phyloP scores from a whole-genome alignment of 1,284 basidiomycete species.

The Apiotrichum mycotoxinovorans region DNA sequence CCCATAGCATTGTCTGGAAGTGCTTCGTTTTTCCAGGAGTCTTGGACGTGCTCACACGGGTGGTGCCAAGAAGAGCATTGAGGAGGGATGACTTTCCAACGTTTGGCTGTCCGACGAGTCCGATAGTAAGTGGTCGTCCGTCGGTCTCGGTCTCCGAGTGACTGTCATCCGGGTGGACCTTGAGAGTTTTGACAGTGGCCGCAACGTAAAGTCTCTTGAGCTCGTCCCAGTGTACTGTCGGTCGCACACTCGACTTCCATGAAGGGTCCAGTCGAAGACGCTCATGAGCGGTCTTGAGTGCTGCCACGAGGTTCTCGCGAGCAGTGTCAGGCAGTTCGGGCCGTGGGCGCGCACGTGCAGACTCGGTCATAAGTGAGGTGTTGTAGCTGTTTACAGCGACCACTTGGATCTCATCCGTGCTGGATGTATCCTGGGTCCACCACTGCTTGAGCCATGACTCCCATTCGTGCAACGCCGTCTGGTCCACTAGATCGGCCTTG shows the following conservation, averaged over 20 bases:
- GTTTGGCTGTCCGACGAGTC: constrained; percentile 87
- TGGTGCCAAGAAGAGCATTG: constrained; percentile 81
- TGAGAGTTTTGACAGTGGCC: too few species aligned
- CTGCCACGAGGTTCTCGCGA: constrained; percentile 59
- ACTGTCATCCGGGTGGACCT: not conserved
- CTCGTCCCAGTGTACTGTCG: constrained; percentile 66
- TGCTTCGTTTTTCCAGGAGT: constrained; percentile 96
- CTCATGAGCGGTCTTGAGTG: constrained; percentile 64
- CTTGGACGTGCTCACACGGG: constrained; percentile 74
- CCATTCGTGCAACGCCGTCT: constrained; percentile 63
- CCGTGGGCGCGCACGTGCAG: constrained; percentile 50
- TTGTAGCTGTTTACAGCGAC: constrained; percentile 71
- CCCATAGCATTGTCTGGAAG: constrained; percentile 85
- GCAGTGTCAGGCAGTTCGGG: constrained; percentile 61
- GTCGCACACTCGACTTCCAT: constrained; percentile 53
- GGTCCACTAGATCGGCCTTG: constrained; percentile 73
- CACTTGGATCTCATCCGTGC: constrained; percentile 50
- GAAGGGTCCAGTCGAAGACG: constrained; percentile 67
- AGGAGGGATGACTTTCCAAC: constrained; percentile 87
- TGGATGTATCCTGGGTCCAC: constrained; percentile 41
- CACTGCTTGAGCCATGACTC: constrained; percentile 59
- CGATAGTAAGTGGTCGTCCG: constrained; percentile 69
- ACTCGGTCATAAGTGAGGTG: constrained; percentile 51
- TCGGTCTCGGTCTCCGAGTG: constrained; percentile 24
- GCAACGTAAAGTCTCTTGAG: too few species aligned